Evolutionary conservation across 495 filamentous ascomycete species (phyloP), one percentile per base, ranked within the genome.

Genomic region (Aspergillus steynii): DNA sequence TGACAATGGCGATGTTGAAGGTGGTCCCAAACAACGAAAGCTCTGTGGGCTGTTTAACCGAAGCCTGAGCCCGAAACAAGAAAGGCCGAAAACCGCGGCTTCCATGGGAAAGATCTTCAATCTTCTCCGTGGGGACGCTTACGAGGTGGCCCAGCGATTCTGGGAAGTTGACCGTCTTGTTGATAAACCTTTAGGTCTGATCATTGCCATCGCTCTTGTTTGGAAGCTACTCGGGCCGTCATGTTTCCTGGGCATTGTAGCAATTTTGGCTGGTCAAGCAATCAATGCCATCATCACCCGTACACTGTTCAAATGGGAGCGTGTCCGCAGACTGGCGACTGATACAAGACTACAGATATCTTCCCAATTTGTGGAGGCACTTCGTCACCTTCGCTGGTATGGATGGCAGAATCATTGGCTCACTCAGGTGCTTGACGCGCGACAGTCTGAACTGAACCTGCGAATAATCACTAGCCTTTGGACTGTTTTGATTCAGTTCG

Each of bases 61-160:
- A 8, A 42, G 61, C 27, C 49, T 59, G 27, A 54, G 67, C 12
- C 1, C 58, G 25, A 62, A 64, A 28, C 61, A 68, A 47, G 56
- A 69, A 55, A 71, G 73, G 27, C 14, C 65, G 4, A 82, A 83
- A 67, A 81, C 87, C 37, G 83, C 88, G 3, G 89, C 91, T 0
- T 88, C 88, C 0, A 90, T 90, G 73, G 91, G 91, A 20, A 93
- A 93, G 66, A 92, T 94, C 42, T 83, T 94, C 59, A 94, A 93
- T 65, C 71, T 96, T 4, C 84, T 94, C 74, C 86, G 89, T 12
- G 82, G 81, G 37, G 91, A 96, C 75, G 89, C 87, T 4, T 96
- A 96, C 68, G 90, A 93, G 66, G 84, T 96, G 25, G 84, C 91
- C 3, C 91, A 96, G 65, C 72, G 82, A 50, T 93, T 94, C 64